Conservation (phyloP, 176 grass and related monocot species). For the Cocos nucifera region DNA sequence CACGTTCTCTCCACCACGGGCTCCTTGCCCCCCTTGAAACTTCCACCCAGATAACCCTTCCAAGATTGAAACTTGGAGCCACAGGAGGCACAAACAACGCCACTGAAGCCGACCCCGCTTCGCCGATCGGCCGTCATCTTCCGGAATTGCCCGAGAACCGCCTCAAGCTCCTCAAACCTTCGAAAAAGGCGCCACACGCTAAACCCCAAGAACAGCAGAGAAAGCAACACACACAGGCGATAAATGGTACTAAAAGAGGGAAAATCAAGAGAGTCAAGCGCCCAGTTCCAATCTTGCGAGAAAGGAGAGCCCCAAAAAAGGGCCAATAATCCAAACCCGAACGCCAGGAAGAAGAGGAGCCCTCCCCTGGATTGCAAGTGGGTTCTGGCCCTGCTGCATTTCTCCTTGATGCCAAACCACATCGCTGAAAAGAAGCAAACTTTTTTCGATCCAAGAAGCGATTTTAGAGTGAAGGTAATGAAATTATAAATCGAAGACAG, state of each 20-base stretch:
- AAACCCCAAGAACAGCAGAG: slow-evolving; percentile 25
- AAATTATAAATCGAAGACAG: no score
- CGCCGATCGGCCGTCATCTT: slow-evolving; percentile 12
- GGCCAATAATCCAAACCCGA: slow-evolving; percentile 32
- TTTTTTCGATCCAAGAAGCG: background rate
- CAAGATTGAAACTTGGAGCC: slow-evolving; percentile 34
- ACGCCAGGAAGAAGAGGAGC: slow-evolving; percentile 29
- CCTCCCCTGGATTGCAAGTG: background rate
- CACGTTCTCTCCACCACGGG: background rate
- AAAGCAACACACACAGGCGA: slow-evolving; percentile 19
- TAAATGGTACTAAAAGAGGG: background rate
- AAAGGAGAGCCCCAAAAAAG: slow-evolving; percentile 24
- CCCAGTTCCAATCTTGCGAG: slow-evolving; percentile 20
- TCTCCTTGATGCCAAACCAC: background rate
- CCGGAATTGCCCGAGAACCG: slow-evolving; percentile 15
- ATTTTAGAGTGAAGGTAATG: no score
- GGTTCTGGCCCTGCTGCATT: background rate
- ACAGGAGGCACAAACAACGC: slow-evolving; percentile 42
- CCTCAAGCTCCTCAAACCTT: slow-evolving; percentile 34
- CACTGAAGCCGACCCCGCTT: slow-evolving; percentile 21
- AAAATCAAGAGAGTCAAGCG: slow-evolving; percentile 11
- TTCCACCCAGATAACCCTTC: slow-evolving; percentile 12
- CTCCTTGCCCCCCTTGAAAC: slow-evolving; percentile 3
- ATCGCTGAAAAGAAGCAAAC: background rate
- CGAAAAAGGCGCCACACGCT: slow-evolving; percentile 32